These are phyloP conservation scores for Penicillium polonicum DNA, from an alignment of 2,329 filamentous ascomycete genomes.

Conservation along the genomic window DNA sequence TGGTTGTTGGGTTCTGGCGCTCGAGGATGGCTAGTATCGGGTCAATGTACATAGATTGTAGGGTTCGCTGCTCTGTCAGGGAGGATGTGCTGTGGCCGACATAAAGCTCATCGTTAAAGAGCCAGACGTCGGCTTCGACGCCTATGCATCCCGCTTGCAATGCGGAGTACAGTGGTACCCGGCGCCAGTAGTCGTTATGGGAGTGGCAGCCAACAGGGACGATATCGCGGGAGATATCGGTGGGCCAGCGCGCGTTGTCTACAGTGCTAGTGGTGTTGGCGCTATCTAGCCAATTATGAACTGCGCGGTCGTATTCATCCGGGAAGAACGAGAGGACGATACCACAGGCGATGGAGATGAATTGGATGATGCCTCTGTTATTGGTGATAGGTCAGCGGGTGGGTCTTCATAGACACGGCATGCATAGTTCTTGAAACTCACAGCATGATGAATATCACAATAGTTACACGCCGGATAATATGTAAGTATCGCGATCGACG, in stretches of 20 bases:
- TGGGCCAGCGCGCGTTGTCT: slow-evolving; percentile 44
- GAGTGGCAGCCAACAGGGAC: slow-evolving; percentile 54
- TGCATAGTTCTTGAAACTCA: slow-evolving; percentile 20
- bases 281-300: slow-evolving; percentile 41
- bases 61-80: slow-evolving; percentile 48
- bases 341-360: slow-evolving; percentile 39
- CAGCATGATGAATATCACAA: slow-evolving; percentile 37
- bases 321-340: slow-evolving; percentile 44
- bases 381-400: slow-evolving; percentile 6
- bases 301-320: slow-evolving; percentile 40
- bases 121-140: slow-evolving; percentile 60
- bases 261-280: slow-evolving; percentile 38
- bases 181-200: slow-evolving; percentile 61
- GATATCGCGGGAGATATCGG: slow-evolving; percentile 52
- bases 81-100: slow-evolving; percentile 54
- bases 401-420: background rate
- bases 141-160: slow-evolving; percentile 55
- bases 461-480: slow-evolving; percentile 20
- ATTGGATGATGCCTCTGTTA: slow-evolving; percentile 42
- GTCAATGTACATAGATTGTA: slow-evolving; percentile 54
- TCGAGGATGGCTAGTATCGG: slow-evolving; percentile 52
- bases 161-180: slow-evolving; percentile 56
- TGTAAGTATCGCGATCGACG: slow-evolving; percentile 16
- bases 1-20: slow-evolving; percentile 47
- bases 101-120: slow-evolving; percentile 53